Conservation (phyloP, 2,329 filamentous ascomycete species). For the Aspergillus aculeatus region DNA sequence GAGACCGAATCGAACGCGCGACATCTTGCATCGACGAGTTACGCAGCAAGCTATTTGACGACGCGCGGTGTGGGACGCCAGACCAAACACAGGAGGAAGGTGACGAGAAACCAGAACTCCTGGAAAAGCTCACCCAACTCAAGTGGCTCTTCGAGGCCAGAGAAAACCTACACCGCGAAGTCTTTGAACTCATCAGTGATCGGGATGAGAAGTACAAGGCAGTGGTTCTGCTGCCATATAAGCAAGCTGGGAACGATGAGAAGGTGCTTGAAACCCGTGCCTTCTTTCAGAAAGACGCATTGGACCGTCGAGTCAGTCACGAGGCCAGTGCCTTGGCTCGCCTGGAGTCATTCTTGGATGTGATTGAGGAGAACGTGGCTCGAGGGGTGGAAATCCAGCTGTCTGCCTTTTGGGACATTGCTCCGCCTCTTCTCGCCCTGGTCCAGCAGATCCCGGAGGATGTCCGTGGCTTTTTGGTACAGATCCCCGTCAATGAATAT, state of each 20-base stretch:
- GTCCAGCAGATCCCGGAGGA: conserved; percentile 72
- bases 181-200: conserved; percentile 80
- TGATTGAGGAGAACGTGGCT: conserved; percentile 80
- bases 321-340: conserved; percentile 71
- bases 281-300: conserved; percentile 79
- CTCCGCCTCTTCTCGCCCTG: conserved; percentile 73
- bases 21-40: conserved; percentile 76
- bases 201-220: conserved; percentile 83
- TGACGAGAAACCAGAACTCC: conserved; percentile 86
- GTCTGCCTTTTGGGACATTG: conserved; percentile 96
- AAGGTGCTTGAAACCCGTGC: conserved; percentile 75
- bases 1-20: conserved; percentile 69
- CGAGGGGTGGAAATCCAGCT: conserved; percentile 88
- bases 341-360: conserved; percentile 70
- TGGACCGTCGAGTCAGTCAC: conserved; percentile 68
- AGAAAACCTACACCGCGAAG: conserved; percentile 80
- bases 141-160: conserved; percentile 97
- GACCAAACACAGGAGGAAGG: conserved; percentile 92
- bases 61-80: conserved; percentile 66
- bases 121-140: conserved; percentile 89
- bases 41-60: conserved; percentile 68
- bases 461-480: conserved; percentile 62
- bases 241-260: conserved; percentile 68
- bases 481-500: conserved; percentile 75
- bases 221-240: conserved; percentile 79